Conservation (phyloP, 78 protist genomes). For the Protostelium mycophagum region DNA sequence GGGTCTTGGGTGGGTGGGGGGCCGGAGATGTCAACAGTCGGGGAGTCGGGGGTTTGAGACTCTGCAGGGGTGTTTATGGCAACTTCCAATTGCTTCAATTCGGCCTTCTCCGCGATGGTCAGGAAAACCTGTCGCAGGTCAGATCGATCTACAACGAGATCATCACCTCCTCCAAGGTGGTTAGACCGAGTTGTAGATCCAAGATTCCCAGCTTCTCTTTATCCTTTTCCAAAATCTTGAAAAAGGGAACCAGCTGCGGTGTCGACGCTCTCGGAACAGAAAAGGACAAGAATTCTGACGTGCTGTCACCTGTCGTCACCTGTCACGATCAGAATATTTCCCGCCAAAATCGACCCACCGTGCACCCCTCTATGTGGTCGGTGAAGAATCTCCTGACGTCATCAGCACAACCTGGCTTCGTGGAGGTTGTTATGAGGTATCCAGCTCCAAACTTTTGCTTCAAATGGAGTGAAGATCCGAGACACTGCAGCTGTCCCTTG, state of each 20-base stretch:
- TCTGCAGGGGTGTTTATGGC: not conserved
- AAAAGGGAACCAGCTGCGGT: not conserved
- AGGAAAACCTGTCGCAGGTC: no score
- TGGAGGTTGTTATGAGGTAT: slow-evolving; percentile 10
- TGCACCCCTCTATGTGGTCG: not conserved
- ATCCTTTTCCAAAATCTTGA: not conserved
- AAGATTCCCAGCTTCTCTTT: not conserved
- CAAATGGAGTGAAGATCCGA: slow-evolving; percentile 64
- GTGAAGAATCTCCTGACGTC: not conserved
- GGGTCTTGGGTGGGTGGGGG: not conserved
- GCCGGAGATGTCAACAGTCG: not conserved
- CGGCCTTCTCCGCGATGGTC: not conserved
- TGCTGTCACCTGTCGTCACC: not conserved
- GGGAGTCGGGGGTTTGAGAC: not conserved
- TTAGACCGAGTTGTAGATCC: not conserved
- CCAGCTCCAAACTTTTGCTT: slow-evolving; percentile 77
- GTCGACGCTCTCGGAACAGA: not conserved
- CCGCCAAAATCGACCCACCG: not conserved
- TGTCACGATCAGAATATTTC: not conserved
- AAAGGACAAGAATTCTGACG: not conserved
- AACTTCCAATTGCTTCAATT: not conserved
- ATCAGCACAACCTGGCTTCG: not conserved
- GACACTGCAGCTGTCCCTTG: slow-evolving; percentile 40
- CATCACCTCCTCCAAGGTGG: not conserved
- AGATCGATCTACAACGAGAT: no score